A percentile compares a stretch with the other conserved stretches of the same genome.
Conservation (phyloP, 306 rosid genomes). For the Casuarina glauca region DNA sequence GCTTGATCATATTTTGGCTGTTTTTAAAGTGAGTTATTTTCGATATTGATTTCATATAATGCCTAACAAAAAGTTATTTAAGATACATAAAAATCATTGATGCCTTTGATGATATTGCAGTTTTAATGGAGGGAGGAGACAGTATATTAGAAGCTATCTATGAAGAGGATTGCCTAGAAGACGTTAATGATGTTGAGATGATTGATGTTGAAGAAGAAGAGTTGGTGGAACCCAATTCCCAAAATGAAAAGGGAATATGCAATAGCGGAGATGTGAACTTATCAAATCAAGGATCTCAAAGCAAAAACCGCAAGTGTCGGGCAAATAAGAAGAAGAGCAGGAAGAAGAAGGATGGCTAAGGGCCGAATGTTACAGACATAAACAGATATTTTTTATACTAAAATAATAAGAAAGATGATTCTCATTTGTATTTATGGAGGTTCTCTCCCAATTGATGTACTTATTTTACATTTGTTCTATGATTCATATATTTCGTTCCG, state of each 20-base stretch:
- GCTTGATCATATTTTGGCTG: too few species aligned
- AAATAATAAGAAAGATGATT: neutral
- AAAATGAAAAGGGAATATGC: constrained; percentile 28
- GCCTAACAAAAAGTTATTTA: too few species aligned
- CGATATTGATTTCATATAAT: too few species aligned
- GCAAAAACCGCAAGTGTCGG: constrained; percentile 38
- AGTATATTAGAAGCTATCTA: constrained; percentile 45
- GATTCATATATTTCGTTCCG: too few species aligned
- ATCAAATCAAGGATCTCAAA: constrained; percentile 32
- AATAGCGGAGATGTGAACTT: constrained; percentile 26
- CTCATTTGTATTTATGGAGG: neutral
- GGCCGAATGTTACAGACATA: constrained; percentile 40
- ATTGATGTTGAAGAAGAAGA: constrained; percentile 74
- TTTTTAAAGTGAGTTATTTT: too few species aligned
- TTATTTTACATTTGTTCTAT: too few species aligned
- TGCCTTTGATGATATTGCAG: neutral
- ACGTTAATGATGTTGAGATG: constrained; percentile 71
- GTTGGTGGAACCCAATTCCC: constrained; percentile 44
- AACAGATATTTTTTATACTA: constrained; percentile 47
- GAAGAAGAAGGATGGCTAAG: constrained; percentile 41
- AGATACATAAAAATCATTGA: neutral
- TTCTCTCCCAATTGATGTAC: neutral
- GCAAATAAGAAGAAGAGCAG: constrained; percentile 68
- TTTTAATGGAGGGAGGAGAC: constrained; percentile 61
- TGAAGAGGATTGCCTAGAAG: constrained; percentile 30